Evolutionary conservation across 345 rosid genomes (phyloP), one percentile per base, ranked within the genome.

Genomic region (Bruguiera parviflora): DNA sequence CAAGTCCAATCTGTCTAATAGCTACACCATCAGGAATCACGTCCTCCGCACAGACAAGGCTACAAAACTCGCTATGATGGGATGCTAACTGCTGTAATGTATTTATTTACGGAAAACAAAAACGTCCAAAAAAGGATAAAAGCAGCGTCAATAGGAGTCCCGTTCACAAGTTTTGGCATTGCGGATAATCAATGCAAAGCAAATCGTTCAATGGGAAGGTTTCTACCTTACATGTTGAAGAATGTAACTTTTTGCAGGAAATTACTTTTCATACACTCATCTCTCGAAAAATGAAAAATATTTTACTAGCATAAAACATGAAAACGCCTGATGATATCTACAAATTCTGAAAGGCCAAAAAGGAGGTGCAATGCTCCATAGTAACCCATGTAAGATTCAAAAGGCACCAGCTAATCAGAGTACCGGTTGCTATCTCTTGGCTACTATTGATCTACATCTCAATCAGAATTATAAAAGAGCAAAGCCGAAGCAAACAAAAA

Each of bases 281-380:
- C 53, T 5, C 43, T 15, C 10, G 0, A 32, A 32, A n/a, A 57
- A 22, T 0, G 61, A 60, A 49, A 31, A 57, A 18, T 19, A 46
- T 60, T 24, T 25, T 60, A 56, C 77, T 33, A 78, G 73, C 78
- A 73, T 83, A 83, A 82, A 83, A 73, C 82, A 76, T n/a, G 58
- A 49, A 66, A 72, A 51, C 65, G 64, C 71, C 71, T 32, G n/a
- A 53, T 27, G 63, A 68, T 20, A 69, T 69, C 75, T 70, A 64
- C 60, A 27, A 65, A 53, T 62, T 74, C 81, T 63, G 70, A 46
- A 5, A 32, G 1, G 5, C 5, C 6, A 71, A 61, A 77, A 65
- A 58, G 32, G 51, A 51, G 35, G 6, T 24, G 64, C 75, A 19
- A 37, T 10, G 61, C 78, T 79, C 70, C 73, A 27, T 52, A 68